Percentiles rank a stretch among this genome's conserved stretches.
These are phyloP conservation scores for Tetradesmus obliquus DNA, from an alignment of 139 green algal species.

Conservation along the genomic window DNA sequence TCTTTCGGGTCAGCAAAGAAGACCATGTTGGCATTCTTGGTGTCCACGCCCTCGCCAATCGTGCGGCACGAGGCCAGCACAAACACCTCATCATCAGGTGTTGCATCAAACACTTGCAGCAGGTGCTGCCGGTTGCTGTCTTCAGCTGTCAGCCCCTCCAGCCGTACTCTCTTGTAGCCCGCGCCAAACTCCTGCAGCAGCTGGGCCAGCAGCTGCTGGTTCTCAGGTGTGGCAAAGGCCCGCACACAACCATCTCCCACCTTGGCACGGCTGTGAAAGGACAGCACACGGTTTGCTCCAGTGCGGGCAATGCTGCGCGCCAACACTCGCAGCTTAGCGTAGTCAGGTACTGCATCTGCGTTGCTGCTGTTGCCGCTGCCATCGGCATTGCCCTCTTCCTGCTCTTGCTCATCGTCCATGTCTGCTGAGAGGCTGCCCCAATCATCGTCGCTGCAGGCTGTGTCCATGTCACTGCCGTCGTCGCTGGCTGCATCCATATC, in stretches of 20 bases:
- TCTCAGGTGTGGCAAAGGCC: conserved; percentile 8
- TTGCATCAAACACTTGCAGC: neutral
- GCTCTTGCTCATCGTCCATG: neutral
- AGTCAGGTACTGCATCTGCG: neutral
- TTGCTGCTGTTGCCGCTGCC: neutral
- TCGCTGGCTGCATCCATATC: neutral
- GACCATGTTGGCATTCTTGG: conserved; percentile 16
- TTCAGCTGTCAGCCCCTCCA: conserved; percentile 9
- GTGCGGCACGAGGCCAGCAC: conserved; percentile 16
- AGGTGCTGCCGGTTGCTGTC: neutral
- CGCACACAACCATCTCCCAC: neutral
- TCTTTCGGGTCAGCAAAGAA: neutral
- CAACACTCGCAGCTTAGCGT: neutral
- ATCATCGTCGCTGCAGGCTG: neutral
- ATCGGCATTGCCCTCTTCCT: neutral
- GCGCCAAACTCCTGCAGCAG: conserved; percentile 24
- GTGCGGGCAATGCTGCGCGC: neutral
- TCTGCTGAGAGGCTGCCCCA: neutral
- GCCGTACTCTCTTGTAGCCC: neutral
- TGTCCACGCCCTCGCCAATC: conserved; percentile 14
- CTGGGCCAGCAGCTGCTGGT: neutral
- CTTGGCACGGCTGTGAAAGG: conserved; percentile 19
- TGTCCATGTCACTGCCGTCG: neutral
- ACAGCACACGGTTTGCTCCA: neutral
- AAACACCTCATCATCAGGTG: conserved; percentile 28